Evolutionary conservation across 2,329 filamentous ascomycete genomes (phyloP).

Genomic region (Colletotrichum salicis): DNA sequence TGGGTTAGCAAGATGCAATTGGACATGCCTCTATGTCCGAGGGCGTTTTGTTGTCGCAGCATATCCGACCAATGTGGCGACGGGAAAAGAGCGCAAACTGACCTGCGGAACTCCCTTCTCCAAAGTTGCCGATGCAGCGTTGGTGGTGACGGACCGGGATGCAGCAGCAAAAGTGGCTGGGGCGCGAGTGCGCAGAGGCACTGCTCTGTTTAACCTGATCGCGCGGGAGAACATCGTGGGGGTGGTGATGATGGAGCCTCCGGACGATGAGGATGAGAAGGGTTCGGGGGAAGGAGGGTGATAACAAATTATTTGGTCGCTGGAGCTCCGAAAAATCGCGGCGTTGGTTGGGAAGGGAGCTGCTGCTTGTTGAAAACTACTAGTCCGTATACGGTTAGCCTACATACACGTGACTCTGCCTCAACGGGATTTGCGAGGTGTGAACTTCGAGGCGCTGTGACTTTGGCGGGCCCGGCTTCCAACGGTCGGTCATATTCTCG

Average conservation of each 20-base stretch:
- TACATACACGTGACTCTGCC: slow-evolving; percentile 40
- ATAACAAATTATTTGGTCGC: slow-evolving; percentile 45
- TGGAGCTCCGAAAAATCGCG: slow-evolving; percentile 57
- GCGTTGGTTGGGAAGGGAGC: slow-evolving; percentile 48
- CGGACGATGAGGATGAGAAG: slow-evolving; percentile 45
- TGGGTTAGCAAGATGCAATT: slow-evolving; percentile 22
- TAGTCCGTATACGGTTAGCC: slow-evolving; percentile 44
- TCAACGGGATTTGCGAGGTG: slow-evolving; percentile 36
- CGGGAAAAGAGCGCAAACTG: slow-evolving; percentile 41
- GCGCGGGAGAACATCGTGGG: slow-evolving; percentile 76
- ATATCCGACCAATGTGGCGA: slow-evolving; percentile 1
- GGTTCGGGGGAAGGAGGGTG: slow-evolving; percentile 41
- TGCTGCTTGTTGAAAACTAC: slow-evolving; percentile 50
- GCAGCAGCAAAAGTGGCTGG: slow-evolving; percentile 57
- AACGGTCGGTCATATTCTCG: slow-evolving; percentile 26
- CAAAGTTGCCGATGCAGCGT: slow-evolving; percentile 91
- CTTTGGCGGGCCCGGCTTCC: slow-evolving; percentile 28
- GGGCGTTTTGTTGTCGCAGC: neutral
- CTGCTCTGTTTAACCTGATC: slow-evolving; percentile 70
- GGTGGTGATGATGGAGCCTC: slow-evolving; percentile 43
- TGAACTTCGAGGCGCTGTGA: slow-evolving; percentile 1
- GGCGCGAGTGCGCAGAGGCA: slow-evolving; percentile 65
- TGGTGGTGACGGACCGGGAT: slow-evolving; percentile 87
- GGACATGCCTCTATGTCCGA: neutral
- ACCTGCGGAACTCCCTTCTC: slow-evolving; percentile 75